phyloP scores from a whole-genome alignment of 768 basidiomycete species.

The Mycena epipterygia region DNA sequence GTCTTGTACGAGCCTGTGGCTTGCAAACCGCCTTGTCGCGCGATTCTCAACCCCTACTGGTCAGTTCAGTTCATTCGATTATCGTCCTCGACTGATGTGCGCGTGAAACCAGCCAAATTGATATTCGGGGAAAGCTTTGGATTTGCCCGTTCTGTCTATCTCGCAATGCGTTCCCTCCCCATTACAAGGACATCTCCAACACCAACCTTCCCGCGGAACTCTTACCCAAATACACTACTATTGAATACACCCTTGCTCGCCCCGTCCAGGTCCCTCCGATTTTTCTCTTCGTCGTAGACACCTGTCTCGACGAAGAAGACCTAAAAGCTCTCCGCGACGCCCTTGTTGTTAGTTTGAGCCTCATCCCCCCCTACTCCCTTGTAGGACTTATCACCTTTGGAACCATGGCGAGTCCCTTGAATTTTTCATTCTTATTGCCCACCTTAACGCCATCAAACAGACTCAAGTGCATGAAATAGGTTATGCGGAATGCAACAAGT shows the following conservation, averaged over 20 bases:
- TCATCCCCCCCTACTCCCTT: conserved; percentile 94
- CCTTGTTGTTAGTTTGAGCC: conserved; percentile 92
- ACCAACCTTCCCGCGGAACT: conserved; percentile 97
- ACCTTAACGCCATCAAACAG: conserved; percentile 54
- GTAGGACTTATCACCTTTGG: conserved; percentile 97
- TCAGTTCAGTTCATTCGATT: conserved; percentile 51
- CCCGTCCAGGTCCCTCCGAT: conserved; percentile 94
- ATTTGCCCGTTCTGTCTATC: conserved; percentile 99
- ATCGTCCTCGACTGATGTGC: conserved; percentile 12
- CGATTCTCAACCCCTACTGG: conserved; percentile 98
- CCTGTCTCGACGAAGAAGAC: conserved; percentile 96
- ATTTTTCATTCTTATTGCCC: background rate
- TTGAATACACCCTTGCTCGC: conserved; percentile 98
- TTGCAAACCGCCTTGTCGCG: conserved; percentile 97
- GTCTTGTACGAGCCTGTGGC: conserved; percentile 99
- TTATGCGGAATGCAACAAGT: conserved; percentile 96
- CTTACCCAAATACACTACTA: conserved; percentile 97
- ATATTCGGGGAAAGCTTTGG: conserved; percentile 98
- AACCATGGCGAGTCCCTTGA: conserved; percentile 82
- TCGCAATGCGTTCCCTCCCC: conserved; percentile 96
- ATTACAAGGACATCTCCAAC: conserved; percentile 98
- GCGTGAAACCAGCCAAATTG: conserved; percentile 83
- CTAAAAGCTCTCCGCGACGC: conserved; percentile 95
- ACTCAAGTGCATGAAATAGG: conserved; percentile 99
- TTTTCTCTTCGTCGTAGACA: conserved; percentile 98